phyloP scores from a whole-genome alignment of 2,329 filamentous ascomycete genomes.

The Nemania bipapillata region DNA sequence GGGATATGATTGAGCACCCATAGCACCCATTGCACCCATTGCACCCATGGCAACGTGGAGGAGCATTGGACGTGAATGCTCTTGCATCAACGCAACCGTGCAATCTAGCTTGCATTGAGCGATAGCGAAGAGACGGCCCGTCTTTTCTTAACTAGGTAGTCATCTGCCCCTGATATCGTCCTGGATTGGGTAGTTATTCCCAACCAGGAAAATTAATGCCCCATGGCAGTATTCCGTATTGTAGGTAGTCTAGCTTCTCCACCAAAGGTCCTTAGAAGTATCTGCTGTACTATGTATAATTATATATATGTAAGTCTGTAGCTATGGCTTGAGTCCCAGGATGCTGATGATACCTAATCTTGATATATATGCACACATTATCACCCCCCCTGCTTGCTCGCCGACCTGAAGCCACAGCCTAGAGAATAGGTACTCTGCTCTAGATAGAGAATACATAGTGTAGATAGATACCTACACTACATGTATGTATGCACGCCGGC shows the following conservation, averaged over 20 bases:
- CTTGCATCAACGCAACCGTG: slow-evolving; percentile 29
- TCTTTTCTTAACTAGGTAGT: background rate
- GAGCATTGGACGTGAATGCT: slow-evolving; percentile 21
- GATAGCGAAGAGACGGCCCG: slow-evolving; percentile 14
- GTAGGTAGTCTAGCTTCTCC: slow-evolving; percentile 9
- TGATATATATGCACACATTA: no score
- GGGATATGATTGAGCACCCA: slow-evolving; percentile 8
- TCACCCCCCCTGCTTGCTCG: slow-evolving; percentile 25
- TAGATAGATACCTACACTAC: background rate
- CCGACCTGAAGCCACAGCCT: no score
- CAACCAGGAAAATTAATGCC: background rate
- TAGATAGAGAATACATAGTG: background rate
- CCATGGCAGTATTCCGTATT: background rate
- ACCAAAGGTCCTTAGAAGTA: background rate
- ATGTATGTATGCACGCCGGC: background rate
- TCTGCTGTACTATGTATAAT: background rate
- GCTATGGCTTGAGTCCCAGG: background rate
- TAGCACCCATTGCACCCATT: no score
- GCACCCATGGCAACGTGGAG: slow-evolving; percentile 25
- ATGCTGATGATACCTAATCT: slow-evolving; percentile 1
- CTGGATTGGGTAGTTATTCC: background rate
- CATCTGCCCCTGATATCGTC: slow-evolving; percentile 16
- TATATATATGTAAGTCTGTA: no score
- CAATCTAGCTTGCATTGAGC: slow-evolving; percentile 30
- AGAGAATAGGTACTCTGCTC: background rate